Evolutionary conservation across 2,329 filamentous ascomycete genomes (phyloP).

Genomic region (Chaetothyriales sp.): DNA sequence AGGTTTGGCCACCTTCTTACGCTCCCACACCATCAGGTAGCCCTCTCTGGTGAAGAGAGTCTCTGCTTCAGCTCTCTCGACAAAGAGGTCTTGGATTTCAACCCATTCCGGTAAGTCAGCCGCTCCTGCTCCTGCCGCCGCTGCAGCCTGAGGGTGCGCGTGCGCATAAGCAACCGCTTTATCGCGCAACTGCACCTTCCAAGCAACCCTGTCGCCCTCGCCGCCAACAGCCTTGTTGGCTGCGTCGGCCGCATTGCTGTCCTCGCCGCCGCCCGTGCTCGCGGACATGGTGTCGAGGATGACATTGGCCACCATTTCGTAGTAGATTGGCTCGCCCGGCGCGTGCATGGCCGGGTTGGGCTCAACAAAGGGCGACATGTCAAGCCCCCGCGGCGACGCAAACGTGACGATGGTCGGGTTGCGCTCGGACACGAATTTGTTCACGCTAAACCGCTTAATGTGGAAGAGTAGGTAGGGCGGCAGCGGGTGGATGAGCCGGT

Average conservation of each 20-base stretch:
- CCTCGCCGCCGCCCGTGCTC: constrained; percentile 31
- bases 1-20: constrained; percentile 39
- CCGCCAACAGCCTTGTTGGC: constrained; percentile 57
- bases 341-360: constrained; percentile 61
- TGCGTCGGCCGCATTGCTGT: constrained; percentile 25
- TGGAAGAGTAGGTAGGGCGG: constrained; percentile 88
- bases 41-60: constrained; percentile 84
- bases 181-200: constrained; percentile 83
- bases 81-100: constrained; percentile 84
- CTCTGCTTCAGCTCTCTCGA: constrained; percentile 79
- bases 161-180: constrained; percentile 34
- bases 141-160: neutral
- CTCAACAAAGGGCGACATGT: constrained; percentile 83
- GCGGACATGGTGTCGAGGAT: constrained; percentile 37
- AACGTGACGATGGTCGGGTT: constrained; percentile 99
- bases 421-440: constrained; percentile 91
- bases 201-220: constrained; percentile 81
- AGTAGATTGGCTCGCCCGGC: constrained; percentile 72
- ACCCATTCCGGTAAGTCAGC: constrained; percentile 63
- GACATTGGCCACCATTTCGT: constrained; percentile 92
- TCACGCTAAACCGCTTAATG: constrained; percentile 90
- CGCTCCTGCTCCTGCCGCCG: constrained; percentile 8
- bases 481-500: constrained; percentile 76
- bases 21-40: constrained; percentile 94
- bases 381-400: constrained; percentile 65